Conservation (phyloP, 73 alveolate genomes). For the Tetrahymena elliotti region DNA sequence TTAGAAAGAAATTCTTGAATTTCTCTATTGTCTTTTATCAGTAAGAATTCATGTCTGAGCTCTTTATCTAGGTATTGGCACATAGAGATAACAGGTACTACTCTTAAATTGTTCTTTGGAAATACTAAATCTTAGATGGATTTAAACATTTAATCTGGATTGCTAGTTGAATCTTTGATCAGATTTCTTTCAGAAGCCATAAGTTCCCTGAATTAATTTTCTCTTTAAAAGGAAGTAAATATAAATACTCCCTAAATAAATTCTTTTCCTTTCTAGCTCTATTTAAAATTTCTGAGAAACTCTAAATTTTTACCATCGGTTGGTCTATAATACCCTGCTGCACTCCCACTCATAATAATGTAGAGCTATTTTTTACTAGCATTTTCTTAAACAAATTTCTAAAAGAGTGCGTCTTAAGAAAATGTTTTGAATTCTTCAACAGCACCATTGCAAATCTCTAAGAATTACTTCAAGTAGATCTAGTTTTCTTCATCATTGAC, state of each 20-base stretch:
- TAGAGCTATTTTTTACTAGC: neutral
- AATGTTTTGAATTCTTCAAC: neutral
- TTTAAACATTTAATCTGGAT: neutral
- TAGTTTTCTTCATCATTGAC: neutral
- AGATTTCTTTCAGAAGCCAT: neutral
- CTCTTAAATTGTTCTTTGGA: neutral
- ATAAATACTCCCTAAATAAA: neutral
- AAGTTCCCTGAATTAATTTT: too few relatives aligned
- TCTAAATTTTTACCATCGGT: neutral
- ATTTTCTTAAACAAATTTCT: neutral
- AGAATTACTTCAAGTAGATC: neutral
- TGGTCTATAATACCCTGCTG: neutral
- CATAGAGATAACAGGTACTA: neutral
- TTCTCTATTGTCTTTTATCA: neutral
- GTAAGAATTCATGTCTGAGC: neutral
- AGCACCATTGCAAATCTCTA: neutral
- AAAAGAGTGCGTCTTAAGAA: neutral
- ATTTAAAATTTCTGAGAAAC: neutral
- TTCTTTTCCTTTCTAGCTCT: neutral
- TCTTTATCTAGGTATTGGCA: neutral
- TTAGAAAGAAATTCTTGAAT: too few relatives aligned
- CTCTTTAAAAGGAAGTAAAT: neutral
- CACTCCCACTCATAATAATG: neutral
- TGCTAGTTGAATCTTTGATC: neutral
- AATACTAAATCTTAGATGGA: neutral